Evolutionary conservation across 2,329 filamentous ascomycete species (phyloP), one percentile per base, ranked within the genome.

Genomic region (Fusarium sublunatum): DNA sequence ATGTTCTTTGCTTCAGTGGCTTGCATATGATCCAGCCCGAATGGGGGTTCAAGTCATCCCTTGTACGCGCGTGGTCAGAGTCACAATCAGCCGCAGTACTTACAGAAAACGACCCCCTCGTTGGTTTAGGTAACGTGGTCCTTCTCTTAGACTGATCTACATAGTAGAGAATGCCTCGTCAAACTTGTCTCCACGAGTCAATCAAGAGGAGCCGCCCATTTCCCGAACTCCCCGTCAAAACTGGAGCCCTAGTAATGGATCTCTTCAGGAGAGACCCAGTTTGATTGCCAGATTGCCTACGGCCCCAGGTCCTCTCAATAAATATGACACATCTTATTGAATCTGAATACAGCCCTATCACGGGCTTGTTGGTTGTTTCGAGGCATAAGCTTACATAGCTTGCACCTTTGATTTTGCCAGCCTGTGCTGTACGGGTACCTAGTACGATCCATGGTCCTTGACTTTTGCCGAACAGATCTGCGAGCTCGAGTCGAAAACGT

Each of bases 381-480:
- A 49, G 25, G 43, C 25, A 36, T 59, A 43, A 11, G 43, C 29
- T 51, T 22, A 42, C 45, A 34, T 19, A 64, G 48, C 49, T 42
- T 25, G 36, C 53, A 29, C 40, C n/a, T 52, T 54, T 60, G 35
- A 31, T 34, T 31, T 41, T 35, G 8, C 25, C 28, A 45, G 26
- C 46, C 38, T 41, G 46, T 38, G 48, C 19, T 19, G 19, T 19
- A 19, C 19, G 3, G 19, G 19, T 19, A 19, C 19, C 19, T 19
- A 40, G 36, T 40, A 8, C 38, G 15, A 50, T 48, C 34, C 45
- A 53, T 49, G 48, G 29, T 41, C 45, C 43, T 39, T 45, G 38
- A 49, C 45, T 59, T 64, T 59, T 65, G 60, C 64, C 63, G 68
- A 44, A 42, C 47, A 68, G 66, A 70, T 70, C 64, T 69, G 56